phyloP scores from a whole-genome alignment of 306 rosid species.

The Lathyrus aphaca region DNA sequence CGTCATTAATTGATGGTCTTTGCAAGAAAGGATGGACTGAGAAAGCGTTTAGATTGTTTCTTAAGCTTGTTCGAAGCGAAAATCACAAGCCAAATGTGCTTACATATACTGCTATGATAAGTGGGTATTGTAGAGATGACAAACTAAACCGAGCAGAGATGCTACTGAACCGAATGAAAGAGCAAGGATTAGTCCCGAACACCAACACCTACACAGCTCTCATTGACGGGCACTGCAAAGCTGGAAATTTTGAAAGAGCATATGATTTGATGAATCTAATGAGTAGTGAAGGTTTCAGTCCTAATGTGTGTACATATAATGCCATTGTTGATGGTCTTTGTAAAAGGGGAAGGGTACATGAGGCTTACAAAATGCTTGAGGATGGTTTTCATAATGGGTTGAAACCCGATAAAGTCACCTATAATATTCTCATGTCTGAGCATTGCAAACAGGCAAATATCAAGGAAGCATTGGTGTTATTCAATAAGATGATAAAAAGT shows the following conservation, averaged over 20 bases:
- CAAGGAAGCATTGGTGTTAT: conserved; percentile 63
- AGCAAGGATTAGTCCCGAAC: conserved; percentile 81
- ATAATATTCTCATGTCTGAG: conserved; percentile 76
- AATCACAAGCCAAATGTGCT: conserved; percentile 76
- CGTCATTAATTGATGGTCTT: conserved; percentile 73
- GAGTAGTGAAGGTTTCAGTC: conserved; percentile 68
- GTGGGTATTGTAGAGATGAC: conserved; percentile 75
- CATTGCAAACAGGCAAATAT: conserved; percentile 67
- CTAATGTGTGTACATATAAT: conserved; percentile 78
- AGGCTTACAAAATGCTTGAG: conserved; percentile 68
- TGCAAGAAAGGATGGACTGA: conserved; percentile 99
- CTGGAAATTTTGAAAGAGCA: conserved; percentile 69
- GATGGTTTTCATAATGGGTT: conserved; percentile 48
- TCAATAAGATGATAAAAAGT: conserved; percentile 76
- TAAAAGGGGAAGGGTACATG: conserved; percentile 68
- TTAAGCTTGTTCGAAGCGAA: conserved; percentile 90
- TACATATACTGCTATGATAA: conserved; percentile 88
- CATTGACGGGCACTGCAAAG: conserved; percentile 75
- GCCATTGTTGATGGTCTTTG: conserved; percentile 73
- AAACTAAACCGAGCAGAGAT: conserved; percentile 85
- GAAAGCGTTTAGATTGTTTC: conserved; percentile 85
- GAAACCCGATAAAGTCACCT: conserved; percentile 66
- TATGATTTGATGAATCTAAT: conserved; percentile 68
- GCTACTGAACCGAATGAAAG: conserved; percentile 81
- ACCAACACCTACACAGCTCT: conserved; percentile 77